Base-by-base conservation (phyloP, 306 rosid genomes). In the Malus fusca region DNA sequence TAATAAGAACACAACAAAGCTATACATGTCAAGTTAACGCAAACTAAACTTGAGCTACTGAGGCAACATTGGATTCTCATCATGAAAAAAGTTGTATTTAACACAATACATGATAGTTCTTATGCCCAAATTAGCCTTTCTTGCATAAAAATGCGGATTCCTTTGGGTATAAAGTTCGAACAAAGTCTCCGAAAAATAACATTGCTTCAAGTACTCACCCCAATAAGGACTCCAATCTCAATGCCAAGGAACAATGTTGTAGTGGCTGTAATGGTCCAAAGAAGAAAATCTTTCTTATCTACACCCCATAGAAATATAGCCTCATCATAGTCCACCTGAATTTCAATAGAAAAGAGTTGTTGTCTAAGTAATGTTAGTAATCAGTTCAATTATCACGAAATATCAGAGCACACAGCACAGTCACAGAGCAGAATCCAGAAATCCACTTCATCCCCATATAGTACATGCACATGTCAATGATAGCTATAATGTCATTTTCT, bases 281-380 rank as follows among this genome's bases (percentile, higher is more conserved):
- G 99, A 85, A 92, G 86, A 87, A 95, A 95, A 84, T 95, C 99
- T 81, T 85, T 90, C 84, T 95, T 95, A 83, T 95, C 92, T 70
- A 95, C 92, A 77, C 77, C 85, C 99, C 99, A 92, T 83, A 95
- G 83, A 75, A 92, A 92, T 55, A 95, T 92, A 79, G 97, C 97
- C 84, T 88, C 97, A 0, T 89, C 81, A 68, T 92, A 95, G 81
- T 95, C 99, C 84, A 95, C 93, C 99, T 95, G 90, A 66, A 89
- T 76, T 67, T 68, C 30, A 30, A 23, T 12, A 60, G 3, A 19
- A 62, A 75, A 43, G 55, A 65, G 73, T 78, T 62, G 42, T 62
- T 70, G 75, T 63, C 59, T 33, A 31, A 74, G 51, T 12, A 44
- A 44, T 14, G 18, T 6, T 44, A 44, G 51, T 44, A 13, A 12